Evolutionary conservation across 768 basidiomycete species (phyloP).

Genomic region (Holtermanniella nyarrowii): DNA sequence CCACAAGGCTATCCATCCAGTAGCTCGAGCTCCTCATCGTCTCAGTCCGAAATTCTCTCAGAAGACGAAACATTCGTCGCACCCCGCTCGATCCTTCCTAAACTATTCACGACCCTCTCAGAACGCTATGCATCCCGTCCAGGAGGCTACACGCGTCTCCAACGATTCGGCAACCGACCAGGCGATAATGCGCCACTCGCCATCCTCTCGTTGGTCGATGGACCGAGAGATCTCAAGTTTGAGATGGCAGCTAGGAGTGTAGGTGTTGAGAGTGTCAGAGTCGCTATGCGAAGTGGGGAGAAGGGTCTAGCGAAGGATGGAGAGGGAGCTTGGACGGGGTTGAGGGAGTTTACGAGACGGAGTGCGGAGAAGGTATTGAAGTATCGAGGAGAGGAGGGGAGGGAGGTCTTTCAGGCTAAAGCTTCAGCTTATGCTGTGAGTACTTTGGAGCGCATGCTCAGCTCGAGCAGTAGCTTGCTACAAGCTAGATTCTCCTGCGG

Average conservation of each 20-base stretch:
- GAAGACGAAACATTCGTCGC: constrained; percentile 49
- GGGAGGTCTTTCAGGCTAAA: constrained; percentile 20
- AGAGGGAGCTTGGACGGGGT: constrained; percentile 11
- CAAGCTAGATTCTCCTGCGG: neutral
- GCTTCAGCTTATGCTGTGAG: constrained; percentile 34
- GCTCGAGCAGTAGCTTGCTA: neutral
- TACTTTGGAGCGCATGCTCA: constrained; percentile 7
- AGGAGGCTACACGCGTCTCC: constrained; percentile 91
- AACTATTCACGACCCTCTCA: constrained; percentile 70
- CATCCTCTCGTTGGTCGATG: constrained; percentile 89
- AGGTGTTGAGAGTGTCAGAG: constrained; percentile 59
- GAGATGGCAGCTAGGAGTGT: constrained; percentile 80
- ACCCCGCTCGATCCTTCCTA: constrained; percentile 48
- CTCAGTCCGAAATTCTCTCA: constrained; percentile 1
- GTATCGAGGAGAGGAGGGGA: constrained; percentile 23
- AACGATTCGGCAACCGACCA: constrained; percentile 74
- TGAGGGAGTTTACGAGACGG: constrained; percentile 23
- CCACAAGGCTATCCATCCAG: constrained; percentile 11
- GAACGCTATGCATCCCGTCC: constrained; percentile 67
- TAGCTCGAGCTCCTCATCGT: neutral
- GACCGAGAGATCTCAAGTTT: constrained; percentile 73
- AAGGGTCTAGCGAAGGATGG: neutral
- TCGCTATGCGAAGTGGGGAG: constrained; percentile 13
- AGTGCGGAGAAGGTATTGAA: constrained; percentile 25
- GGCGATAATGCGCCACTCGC: constrained; percentile 92